Percentiles rank a stretch among this genome's conserved stretches.
Conservation (phyloP, 1,284 basidiomycete genomes). For the Chiua sp. region DNA sequence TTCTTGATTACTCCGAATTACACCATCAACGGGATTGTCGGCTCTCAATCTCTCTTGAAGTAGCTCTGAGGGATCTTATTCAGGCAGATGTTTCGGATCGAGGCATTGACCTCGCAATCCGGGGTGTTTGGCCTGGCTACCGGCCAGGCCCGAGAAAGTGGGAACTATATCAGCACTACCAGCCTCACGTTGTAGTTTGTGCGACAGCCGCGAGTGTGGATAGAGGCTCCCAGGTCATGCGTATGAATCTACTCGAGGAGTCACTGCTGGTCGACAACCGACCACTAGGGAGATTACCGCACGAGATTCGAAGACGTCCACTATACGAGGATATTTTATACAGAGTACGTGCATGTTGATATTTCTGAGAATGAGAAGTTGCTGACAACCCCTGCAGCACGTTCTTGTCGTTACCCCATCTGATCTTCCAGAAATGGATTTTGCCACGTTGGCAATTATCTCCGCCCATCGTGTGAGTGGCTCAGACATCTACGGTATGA, state of each 20-base stretch:
- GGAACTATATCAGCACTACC: neutral
- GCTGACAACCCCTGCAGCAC: slow-evolving; percentile 33
- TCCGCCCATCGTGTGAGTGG: slow-evolving; percentile 26
- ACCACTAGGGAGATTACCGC: slow-evolving; percentile 42
- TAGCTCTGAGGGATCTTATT: slow-evolving; percentile 15
- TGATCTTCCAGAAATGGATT: slow-evolving; percentile 43
- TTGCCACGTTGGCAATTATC: slow-evolving; percentile 33
- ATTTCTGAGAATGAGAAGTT: neutral
- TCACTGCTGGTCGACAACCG: slow-evolving; percentile 33
- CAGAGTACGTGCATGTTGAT: slow-evolving; percentile 16
- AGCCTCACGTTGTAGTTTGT: neutral
- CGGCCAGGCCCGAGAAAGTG: neutral
- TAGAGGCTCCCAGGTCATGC: neutral
- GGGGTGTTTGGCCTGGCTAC: slow-evolving; percentile 37
- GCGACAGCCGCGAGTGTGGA: neutral
- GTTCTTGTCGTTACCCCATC: slow-evolving; percentile 44
- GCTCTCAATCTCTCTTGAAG: slow-evolving; percentile 36
- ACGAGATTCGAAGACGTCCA: slow-evolving; percentile 29
- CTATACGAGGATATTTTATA: slow-evolving; percentile 34
- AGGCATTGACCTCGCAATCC: slow-evolving; percentile 43
- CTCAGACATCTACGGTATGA: neutral
- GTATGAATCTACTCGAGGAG: neutral
- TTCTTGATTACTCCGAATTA: slow-evolving; percentile 6
- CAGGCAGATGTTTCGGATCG: neutral
- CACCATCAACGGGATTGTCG: slow-evolving; percentile 34